Base-by-base conservation (phyloP, 768 basidiomycete species). In the Solioccasus polychromus region DNA sequence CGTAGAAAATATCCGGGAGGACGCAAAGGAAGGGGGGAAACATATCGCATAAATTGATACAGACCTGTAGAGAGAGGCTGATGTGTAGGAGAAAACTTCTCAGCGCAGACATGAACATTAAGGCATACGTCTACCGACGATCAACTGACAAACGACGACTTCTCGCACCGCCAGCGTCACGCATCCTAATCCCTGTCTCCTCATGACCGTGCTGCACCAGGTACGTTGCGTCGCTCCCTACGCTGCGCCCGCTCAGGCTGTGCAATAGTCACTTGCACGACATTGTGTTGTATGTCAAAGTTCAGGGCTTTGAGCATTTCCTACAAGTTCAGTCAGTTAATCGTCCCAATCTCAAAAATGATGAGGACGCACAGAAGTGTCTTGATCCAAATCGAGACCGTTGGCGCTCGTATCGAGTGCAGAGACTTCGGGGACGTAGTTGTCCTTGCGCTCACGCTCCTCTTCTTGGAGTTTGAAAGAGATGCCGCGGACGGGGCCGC, bases 381-480 rank as follows among this genome's bases (percentile, higher is more conserved):
- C 92, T 42, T 75, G 76, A 66, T 99, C 96, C 61, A 99, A 77
- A 67, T 93, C 87, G 44, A 97, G 75, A 35, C 86, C 86, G 35
- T 75, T 78, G 5, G 72, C 72, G 47, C 78, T 73, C 48, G 80
- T 83, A 69, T 94, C 89, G 54, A 99, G 88, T 31, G 96, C 96
- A 42, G 96, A 99, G 30, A 96, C 85, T 65, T 98, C 96, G 53
- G 96, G 96, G 43, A 98, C 95, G 70, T 91, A 97, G 79, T 97
- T 94, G 70, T 99, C 96, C 81, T 98, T 98, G 62, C 95, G 77
- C 74, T 99, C 96, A 52, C 96, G 82, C 75, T 99, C 96, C 73
- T 99, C 96, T 67, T 98, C 96, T 70, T 99, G 96, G 59, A 99
- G 88, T 74, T 97, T 96, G 92, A 98, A 99, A 45, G 96, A 98